phyloP scores from a whole-genome alignment of 2,329 filamentous ascomycete species.

The Ceratocystis cacaofunesta region DNA sequence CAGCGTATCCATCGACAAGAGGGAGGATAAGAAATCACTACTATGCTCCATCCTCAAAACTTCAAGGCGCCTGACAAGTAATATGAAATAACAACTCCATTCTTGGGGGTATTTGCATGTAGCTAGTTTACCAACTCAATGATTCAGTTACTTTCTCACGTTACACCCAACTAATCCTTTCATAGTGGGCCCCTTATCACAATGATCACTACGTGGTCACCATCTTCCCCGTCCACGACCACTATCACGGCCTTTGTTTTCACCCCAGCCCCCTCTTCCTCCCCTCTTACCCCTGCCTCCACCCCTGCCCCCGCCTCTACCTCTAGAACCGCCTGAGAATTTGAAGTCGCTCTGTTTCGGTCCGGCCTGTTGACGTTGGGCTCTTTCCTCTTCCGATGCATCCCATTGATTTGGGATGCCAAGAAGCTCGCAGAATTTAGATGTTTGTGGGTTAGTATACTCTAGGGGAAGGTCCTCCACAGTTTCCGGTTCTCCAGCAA shows the following conservation, averaged over 20 bases:
- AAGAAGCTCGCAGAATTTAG: conserved; percentile 63
- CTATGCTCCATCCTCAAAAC: too few relatives aligned
- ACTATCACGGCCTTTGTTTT: conserved; percentile 22
- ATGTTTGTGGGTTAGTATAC: conserved; percentile 77
- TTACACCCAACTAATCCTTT: not conserved
- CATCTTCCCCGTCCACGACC: conserved; percentile 1
- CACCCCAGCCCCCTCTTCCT: conserved; percentile 24
- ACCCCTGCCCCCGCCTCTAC: conserved; percentile 26
- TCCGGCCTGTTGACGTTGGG: conserved; percentile 40
- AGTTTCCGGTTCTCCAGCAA: conserved; percentile 39
- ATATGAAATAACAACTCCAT: not conserved
- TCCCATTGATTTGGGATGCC: conserved; percentile 63
- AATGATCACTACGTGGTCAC: not conserved
- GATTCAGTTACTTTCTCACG: not conserved
- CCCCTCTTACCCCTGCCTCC: conserved; percentile 27
- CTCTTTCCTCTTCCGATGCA: conserved; percentile 55
- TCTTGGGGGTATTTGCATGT: too few relatives aligned
- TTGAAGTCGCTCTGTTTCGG: conserved; percentile 17
- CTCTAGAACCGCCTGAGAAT: conserved; percentile 24
- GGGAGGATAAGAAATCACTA: too few relatives aligned
- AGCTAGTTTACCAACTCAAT: not conserved
- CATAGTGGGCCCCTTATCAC: not conserved
- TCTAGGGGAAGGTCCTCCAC: conserved; percentile 55
- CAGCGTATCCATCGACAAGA: too few relatives aligned
- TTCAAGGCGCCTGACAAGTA: too few relatives aligned